Base-by-base conservation (phyloP, 345 rosid genomes). In the Gynandropsis gynandra region DNA sequence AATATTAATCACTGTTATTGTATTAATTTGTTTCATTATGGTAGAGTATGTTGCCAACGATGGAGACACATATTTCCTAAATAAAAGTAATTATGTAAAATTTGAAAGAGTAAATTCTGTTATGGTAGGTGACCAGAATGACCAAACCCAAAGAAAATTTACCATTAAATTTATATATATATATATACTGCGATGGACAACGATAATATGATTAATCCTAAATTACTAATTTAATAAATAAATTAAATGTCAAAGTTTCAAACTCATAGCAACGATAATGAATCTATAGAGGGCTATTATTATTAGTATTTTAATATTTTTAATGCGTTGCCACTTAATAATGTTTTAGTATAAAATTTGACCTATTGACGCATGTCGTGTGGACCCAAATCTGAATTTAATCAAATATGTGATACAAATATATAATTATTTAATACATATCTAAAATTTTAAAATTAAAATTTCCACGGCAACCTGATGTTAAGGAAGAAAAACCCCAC, bases 381-480 rank as follows among this genome's bases (percentile, higher is more conserved):
- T 46, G 70, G 70, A 65, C 64, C 64, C 64, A 24, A 46, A 46
- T 45, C 40, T 44, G 52, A 65, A 58, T 5, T 52, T 27, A 38
- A 65, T 58, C 64, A 52, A 65, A 65, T 54, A 65, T 58, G 58
- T 65, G 70, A 65, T 46, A 52, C 54, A 18, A 59, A 58, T 58
- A 64, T 65, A 2, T 58, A 58, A 24, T 5, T 2, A 2, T 24
- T 39, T 11, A 32, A 40, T 29, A 65, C 58, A 48, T 52, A 47
- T 13, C 21, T 38, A 46, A n/a, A n/a, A n/a, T n/a, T n/a, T 46
- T 47, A 47, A 11, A 21, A 19, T 35, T 45, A 15, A 39, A 32
- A 58, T 65, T 65, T 65, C 70, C 49, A 65, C 65, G 70, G 70
- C 70, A 65, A 64, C n/a, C 65, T 65, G 56, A 59, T 64, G 58